Base-by-base conservation (phyloP, 2,329 filamentous ascomycete species). In the Alternaria sp. region DNA sequence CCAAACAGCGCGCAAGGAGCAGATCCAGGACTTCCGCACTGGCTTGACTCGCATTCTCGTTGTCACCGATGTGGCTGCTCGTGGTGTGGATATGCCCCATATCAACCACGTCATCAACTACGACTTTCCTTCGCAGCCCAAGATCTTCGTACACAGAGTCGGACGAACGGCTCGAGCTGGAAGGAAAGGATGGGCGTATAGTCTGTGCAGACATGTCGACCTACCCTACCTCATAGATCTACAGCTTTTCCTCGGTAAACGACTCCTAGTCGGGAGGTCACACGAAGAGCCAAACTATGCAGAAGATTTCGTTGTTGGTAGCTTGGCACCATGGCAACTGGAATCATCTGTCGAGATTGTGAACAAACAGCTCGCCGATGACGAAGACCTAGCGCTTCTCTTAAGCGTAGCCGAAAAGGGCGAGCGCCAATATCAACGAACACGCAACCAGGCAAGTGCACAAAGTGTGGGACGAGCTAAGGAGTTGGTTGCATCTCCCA, bases 61-160 rank as follows among this genome's bases (percentile, higher is more conserved):
- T 3, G 95, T 98, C 47, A 99, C 96, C 1, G 96, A 99, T 78
- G 94, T 99, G 58, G 96, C 96, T 14, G 96, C 96, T 21, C 89
- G 96, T 88, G 96, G 96, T 88, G 96, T 99, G 65, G 96, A 99
- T 88, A 97, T 99, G 70, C 96, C 96, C 0, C 88, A 97, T 50
- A 86, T 99, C 37, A 94, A 93, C 60, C 98, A 99, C 77, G 96
- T 99, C 63, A 95, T 99, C 84, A 98, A 99, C 84, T 99, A 97
- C 81, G 95, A 98, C 76, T 99, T 99, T 69, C 95, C 96, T 4
- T 92, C 95, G 2, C 96, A 98, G 75, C 93, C 96, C 20, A 99
- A 99, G 82, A 90, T 99, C 45, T 99, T 96, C 74, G 92, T 99
- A 26, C 96, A 99, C 81, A 90, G 96, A 77, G 96, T 99, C 50